Base-by-base conservation (phyloP, 2,329 filamentous ascomycete genomes). In the Chaetomiaceae sp. region DNA sequence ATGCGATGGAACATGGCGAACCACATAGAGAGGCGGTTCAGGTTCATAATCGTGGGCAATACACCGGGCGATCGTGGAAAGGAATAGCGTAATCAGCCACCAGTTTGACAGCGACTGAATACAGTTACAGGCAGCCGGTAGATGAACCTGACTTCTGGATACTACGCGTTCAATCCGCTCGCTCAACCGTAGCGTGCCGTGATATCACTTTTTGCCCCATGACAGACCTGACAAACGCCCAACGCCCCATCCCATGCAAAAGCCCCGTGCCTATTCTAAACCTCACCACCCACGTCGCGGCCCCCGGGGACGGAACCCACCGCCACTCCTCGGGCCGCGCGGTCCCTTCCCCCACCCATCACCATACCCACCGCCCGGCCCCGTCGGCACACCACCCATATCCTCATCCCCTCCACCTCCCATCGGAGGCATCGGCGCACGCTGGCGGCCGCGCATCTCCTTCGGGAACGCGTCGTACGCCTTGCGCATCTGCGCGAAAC, bases 401-500 rank as follows among this genome's bases (percentile, higher is more conserved):
- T 68, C 68, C 18, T 74, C 73, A 11, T 72, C 74, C 14, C 43
- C 42, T 8, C 43, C 42, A 12, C 35, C 42, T 3, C 43, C 44
- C 45, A 77, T 72, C 26, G 9, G 5, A 9, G 34, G 43, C 57
- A 79, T 74, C 17, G 72, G 69, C 15, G 79, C 81, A 33, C 80
- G 78, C 38, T 75, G 73, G 22, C 86, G 73, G 2, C 84, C 84
- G 62, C 48, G 27, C 67, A 95, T 75, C 63, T 96, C 89, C 67
- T 89, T 89, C 42, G 84, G 84, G 52, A 98, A 81, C n/a, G 78
- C 72, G 46, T 95, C 89, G 60, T 81, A 89, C 3, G 89, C 93
- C 74, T 93, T 95, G 58, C 93, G 81, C 93, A 98, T 98, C 69
- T 95, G 88, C 14, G 93, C 93, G 64, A 97, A 98, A 0, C 93